phyloP scores from a whole-genome alignment of 2,329 filamentous ascomycete species.

The Nemania bipapillata region DNA sequence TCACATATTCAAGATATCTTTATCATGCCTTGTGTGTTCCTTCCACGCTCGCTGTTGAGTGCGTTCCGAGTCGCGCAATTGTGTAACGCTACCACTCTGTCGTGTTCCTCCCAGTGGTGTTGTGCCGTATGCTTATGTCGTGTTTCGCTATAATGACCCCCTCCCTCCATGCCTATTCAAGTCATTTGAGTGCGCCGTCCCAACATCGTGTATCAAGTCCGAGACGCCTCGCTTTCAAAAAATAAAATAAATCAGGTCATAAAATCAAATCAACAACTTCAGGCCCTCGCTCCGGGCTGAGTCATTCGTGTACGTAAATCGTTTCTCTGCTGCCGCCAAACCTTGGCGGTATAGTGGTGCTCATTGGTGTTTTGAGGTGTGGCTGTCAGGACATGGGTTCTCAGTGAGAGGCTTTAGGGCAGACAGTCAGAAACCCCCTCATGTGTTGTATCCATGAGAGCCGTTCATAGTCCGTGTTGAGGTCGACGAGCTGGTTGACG shows the following conservation, averaged over 20 bases:
- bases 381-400: not conserved
- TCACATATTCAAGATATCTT: not conserved
- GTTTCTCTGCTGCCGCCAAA: constrained; percentile 1
- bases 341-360: not conserved
- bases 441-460: constrained; percentile 22
- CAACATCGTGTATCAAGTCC: constrained; percentile 17
- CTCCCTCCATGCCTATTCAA: not conserved
- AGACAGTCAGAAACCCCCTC: not conserved
- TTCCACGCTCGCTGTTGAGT: constrained; percentile 4
- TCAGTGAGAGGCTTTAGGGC: too few species aligned
- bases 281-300: not conserved
- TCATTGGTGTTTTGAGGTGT: not conserved
- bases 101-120: not conserved
- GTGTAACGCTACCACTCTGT: not conserved
- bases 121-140: not conserved
- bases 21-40: not conserved
- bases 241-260: too few species aligned
- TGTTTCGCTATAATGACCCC: not conserved
- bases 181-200: constrained; percentile 13
- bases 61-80: not conserved
- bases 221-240: constrained; percentile 30
- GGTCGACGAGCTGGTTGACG: constrained; percentile 36
- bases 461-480: constrained; percentile 25
- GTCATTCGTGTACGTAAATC: constrained; percentile 27
- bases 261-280: constrained; percentile 3